These are phyloP conservation scores for Anthracocystis panici-leucophaei DNA, from an alignment of 1,284 basidiomycete genomes.

Conservation along the genomic window DNA sequence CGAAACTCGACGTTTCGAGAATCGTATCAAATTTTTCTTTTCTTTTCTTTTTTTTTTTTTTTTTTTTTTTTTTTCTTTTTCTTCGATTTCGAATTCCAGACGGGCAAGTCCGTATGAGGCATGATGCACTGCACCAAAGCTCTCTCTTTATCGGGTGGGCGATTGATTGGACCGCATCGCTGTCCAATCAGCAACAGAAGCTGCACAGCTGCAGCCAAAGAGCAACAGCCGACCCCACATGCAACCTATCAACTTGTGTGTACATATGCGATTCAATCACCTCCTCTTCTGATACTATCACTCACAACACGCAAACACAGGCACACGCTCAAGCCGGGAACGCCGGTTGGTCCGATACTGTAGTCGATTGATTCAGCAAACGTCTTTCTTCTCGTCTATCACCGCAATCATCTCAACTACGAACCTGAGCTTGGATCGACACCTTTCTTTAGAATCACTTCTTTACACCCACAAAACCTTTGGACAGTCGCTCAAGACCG, in stretches of 20 bases:
- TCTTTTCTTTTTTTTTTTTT: background rate
- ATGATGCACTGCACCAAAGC: background rate
- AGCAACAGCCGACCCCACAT: constrained; percentile 14
- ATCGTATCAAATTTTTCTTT: background rate
- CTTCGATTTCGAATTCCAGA: constrained; percentile 1
- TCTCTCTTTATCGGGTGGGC: constrained; percentile 2
- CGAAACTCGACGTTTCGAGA: background rate
- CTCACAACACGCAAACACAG: background rate
- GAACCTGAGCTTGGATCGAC: background rate
- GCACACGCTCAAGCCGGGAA: background rate
- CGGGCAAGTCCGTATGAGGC: background rate
- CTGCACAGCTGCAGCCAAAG: constrained; percentile 6
- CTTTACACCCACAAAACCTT: too few species aligned
- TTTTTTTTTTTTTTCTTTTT: background rate
- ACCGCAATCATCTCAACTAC: background rate
- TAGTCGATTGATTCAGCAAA: background rate
- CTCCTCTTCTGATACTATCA: background rate
- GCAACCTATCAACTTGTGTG: background rate
- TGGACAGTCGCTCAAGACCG: too few species aligned
- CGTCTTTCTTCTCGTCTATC: background rate
- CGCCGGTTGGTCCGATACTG: constrained; percentile 9
- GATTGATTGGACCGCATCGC: constrained; percentile 5
- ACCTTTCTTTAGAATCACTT: too few species aligned
- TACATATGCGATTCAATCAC: constrained; percentile 1
- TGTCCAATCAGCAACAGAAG: constrained; percentile 14